Evolutionary conservation across 129 eudicot species (phyloP), one percentile per base, ranked within the genome.

Genomic region (Silybum marianum): DNA sequence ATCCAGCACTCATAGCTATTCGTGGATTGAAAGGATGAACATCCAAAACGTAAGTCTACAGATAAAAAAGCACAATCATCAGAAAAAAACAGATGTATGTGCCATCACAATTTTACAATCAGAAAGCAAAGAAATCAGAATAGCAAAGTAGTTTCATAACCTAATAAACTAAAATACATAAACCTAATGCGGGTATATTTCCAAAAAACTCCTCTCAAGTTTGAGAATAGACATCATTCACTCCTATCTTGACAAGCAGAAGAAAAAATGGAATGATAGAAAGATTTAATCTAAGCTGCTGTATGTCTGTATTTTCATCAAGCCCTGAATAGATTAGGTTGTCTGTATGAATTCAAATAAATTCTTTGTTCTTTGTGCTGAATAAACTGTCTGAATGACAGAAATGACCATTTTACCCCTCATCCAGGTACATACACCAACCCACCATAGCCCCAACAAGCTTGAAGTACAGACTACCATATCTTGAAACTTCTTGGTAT

Each of bases 1-100:
- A 95, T 71, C 99, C 99, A 42, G 99, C 98, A 77, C 99, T 95
- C 99, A 95, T 95, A 69, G 99, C 99, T 74, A 95, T 95, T 22
- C 99, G 93, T 69, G 99, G 98, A 76, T 95, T 95, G 76, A 93
- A 93, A 77, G 99, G 99, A 81, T 95, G 99, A 84, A 95, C 99
- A 91, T 95, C 99, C 82, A 95, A 89, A 48, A 95, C 98, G 76
- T 92, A 95, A 16, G 99, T 95, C 99, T 95, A 75, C 83, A 82
- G 62, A 74, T 24, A 34, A 62, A 23, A 23, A 80, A 63, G 58
- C 72, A 46, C n/a, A 28, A 80, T 10, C 22, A 77, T 85, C 78
- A 88, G 77, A 66, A 48, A 69, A 66, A 63, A 48, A 69, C 18
- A 36, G 34, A 5, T 22, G 36, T 30, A 65, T 23, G 18, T 65